phyloP scores from a whole-genome alignment of 1,284 basidiomycete genomes.

The Albatrellus sp. region DNA sequence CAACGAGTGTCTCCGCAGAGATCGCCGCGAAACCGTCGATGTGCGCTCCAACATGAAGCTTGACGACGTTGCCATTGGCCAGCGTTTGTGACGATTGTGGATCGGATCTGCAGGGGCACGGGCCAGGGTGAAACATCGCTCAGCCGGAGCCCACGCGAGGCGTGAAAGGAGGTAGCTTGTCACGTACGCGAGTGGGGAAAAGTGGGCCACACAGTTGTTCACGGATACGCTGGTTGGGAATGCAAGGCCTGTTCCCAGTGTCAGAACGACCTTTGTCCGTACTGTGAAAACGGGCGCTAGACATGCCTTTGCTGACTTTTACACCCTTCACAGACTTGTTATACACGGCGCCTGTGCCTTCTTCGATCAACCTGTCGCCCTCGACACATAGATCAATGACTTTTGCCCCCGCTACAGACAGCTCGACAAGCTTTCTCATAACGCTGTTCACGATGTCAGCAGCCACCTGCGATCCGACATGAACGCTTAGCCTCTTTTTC shows the following conservation, averaged over 20 bases:
- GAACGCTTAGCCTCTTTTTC: background rate
- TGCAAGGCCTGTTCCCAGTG: constrained; percentile 58
- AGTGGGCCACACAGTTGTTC: constrained; percentile 80
- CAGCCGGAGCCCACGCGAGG: background rate
- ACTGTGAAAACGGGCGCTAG: constrained; percentile 1
- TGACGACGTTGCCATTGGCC: constrained; percentile 87
- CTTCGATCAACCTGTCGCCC: constrained; percentile 87
- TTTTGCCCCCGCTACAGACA: constrained; percentile 73
- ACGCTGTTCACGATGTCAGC: constrained; percentile 84
- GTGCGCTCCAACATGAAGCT: constrained; percentile 91
- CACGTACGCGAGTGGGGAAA: constrained; percentile 65
- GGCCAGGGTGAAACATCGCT: background rate
- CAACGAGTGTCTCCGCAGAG: constrained; percentile 83
- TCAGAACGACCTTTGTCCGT: background rate
- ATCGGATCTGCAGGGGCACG: constrained; percentile 43
- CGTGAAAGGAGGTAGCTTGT: constrained; percentile 4
- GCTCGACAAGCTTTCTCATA: constrained; percentile 75
- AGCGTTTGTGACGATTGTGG: constrained; percentile 53
- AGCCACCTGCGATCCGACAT: constrained; percentile 49
- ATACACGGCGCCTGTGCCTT: constrained; percentile 76
- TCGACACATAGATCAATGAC: constrained; percentile 84
- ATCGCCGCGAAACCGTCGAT: constrained; percentile 91
- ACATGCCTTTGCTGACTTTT: constrained; percentile 77
- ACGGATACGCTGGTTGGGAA: constrained; percentile 92
- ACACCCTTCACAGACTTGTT: constrained; percentile 84